phyloP scores from a whole-genome alignment of 208 protist genomes.

The Acanthamoeba royreba region DNA sequence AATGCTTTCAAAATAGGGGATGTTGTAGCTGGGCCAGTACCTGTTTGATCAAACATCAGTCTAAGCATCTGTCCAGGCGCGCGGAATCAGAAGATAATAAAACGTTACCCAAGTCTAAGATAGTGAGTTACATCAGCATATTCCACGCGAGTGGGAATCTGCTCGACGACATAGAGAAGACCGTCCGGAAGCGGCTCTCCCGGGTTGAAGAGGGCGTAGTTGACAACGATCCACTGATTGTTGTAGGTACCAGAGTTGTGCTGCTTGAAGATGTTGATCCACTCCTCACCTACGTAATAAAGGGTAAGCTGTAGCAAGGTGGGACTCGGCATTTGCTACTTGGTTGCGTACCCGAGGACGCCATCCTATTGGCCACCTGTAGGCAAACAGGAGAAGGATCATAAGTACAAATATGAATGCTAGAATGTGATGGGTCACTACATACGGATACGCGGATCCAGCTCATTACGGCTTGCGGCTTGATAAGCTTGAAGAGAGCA shows the following conservation, averaged over 20 bases:
- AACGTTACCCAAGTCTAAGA: neutral
- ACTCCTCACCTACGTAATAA: conserved; percentile 75
- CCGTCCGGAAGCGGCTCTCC: conserved; percentile 50
- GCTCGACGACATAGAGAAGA: conserved; percentile 82
- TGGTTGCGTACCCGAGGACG: neutral
- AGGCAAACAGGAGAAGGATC: no score
- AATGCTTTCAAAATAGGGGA: conserved; percentile 80
- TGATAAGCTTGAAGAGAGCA: conserved; percentile 59
- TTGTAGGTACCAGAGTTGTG: conserved; percentile 92
- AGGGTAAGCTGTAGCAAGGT: no score
- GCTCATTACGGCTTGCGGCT: conserved; percentile 69
- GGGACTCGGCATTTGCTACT: no score
- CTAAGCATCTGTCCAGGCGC: neutral
- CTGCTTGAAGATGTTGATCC: conserved; percentile 75
- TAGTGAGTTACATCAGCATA: conserved; percentile 77
- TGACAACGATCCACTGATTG: conserved; percentile 89
- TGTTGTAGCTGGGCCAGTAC: conserved; percentile 87
- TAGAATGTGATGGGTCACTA: neutral
- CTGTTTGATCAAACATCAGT: no score
- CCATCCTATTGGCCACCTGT: neutral
- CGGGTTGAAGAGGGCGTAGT: conserved; percentile 76
- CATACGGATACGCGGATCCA: conserved; percentile 77
- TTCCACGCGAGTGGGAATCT: conserved; percentile 78
- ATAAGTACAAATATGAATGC: neutral
- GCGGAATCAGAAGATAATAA: neutral